Conservation (phyloP, 768 basidiomycete species). For the Leccinellum rugosiceps region DNA sequence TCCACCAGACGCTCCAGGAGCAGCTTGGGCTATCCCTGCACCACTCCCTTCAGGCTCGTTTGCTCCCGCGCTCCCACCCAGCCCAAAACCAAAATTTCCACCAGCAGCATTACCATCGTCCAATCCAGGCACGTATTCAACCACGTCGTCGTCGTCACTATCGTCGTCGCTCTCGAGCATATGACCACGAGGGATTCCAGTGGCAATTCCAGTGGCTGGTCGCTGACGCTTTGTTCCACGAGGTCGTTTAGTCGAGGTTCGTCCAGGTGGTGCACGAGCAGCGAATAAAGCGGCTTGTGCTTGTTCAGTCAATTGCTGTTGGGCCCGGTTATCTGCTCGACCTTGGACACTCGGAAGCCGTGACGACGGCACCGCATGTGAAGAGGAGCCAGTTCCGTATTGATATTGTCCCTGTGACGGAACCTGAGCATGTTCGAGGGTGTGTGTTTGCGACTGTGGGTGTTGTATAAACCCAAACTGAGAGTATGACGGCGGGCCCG, state of each 20-base stretch:
- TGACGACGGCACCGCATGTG: conserved; percentile 2
- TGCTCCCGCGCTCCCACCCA: not conserved
- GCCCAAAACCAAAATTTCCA: not conserved
- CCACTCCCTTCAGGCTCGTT: conserved; percentile 5
- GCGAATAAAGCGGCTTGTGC: not conserved
- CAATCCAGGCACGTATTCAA: conserved; percentile 20
- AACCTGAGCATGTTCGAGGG: not conserved
- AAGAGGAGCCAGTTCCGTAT: not conserved
- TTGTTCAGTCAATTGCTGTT: not conserved
- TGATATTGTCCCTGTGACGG: conserved; percentile 13
- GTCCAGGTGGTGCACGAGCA: not conserved
- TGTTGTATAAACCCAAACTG: conserved; percentile 5
- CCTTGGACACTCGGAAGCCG: not conserved
- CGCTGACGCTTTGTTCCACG: conserved; percentile 24
- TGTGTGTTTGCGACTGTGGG: conserved; percentile 3
- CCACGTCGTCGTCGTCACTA: conserved; percentile 29
- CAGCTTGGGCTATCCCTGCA: conserved; percentile 4
- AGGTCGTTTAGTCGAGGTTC: conserved; percentile 18
- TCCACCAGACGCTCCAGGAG: conserved; percentile 16
- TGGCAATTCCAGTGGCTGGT: not conserved
- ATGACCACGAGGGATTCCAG: not conserved
- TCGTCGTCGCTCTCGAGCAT: conserved; percentile 27
- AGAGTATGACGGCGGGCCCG: conserved; percentile 1
- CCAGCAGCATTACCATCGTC: conserved; percentile 1
- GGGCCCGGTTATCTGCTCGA: not conserved